Evolutionary conservation across 2,329 filamentous ascomycete species (phyloP), one percentile per base, ranked within the genome.

Genomic region (Aspergillus sp.): DNA sequence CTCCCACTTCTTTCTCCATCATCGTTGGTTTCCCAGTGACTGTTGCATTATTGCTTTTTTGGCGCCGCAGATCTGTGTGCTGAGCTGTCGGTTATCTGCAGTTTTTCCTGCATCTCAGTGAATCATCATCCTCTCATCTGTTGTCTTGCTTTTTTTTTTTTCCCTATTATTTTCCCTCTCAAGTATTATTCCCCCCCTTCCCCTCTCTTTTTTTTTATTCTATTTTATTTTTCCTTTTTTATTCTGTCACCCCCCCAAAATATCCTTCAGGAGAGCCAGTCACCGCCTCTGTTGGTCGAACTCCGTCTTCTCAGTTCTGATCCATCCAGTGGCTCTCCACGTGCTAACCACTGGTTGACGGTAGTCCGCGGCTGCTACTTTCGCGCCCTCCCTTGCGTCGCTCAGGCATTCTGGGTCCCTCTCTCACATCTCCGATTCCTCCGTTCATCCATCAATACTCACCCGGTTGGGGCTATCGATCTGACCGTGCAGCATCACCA

Each of bases 51-150:
- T 59, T 57, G 41, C 48, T 56, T 59, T 59, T 59, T 59, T 43
- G 51, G 52, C 32, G 51, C 30, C 60, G 64, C 62, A 63, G 62
- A 62, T 63, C 61, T 58, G 64, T 67, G 65, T 67, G 65, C 57
- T 66, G 65, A 67, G 62, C 64, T 65, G 63, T 66, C 61, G 64
- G 66, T 58, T 65, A 56, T 63, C 63, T 65, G 63, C 64, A 66
- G 63, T 53, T 38, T 38, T 32, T 59, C 48, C 60, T 65, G 58
- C 62, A 63, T 58, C 53, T 36, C 55, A 41, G 39, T 15, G 45
- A 59, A 55, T 45, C 15, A 30, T 36, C 39, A 30, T 36, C 52
- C 38, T 55, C 38, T 55, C 38, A 43, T 39, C 55, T 41, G 45
- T 2, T 28, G 48, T 55, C 41, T 58, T 36, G 32, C 32, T 6